Evolutionary conservation across 495 filamentous ascomycete species (phyloP).

Genomic region (Tuber calosporum): DNA sequence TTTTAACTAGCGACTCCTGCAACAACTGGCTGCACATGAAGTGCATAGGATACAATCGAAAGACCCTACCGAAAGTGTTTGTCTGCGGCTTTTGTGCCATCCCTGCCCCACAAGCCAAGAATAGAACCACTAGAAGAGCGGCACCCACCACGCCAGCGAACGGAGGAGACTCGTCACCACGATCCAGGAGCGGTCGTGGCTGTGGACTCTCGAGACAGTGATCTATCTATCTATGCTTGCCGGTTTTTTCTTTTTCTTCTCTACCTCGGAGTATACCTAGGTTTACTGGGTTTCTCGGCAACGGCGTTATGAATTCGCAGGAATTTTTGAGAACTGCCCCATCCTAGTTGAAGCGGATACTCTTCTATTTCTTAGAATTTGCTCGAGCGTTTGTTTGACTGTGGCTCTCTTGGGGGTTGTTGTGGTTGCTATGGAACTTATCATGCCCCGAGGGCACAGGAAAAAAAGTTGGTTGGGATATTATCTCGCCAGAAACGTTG

Average conservation of each 20-base stretch:
- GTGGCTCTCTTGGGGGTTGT: neutral
- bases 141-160: neutral
- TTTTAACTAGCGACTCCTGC: slow-evolving; percentile 33
- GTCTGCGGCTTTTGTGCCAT: slow-evolving; percentile 34
- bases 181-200: neutral
- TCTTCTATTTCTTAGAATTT: neutral
- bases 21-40: slow-evolving; percentile 37
- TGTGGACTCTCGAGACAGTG: neutral
- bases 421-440: neutral
- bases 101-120: slow-evolving; percentile 8
- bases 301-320: neutral
- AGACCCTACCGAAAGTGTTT: slow-evolving; percentile 37
- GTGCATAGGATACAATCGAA: slow-evolving; percentile 35
- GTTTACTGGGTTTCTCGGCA: neutral
- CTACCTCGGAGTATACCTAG: neutral
- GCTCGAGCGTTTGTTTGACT: neutral
- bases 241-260: neutral
- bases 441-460: neutral
- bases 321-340: neutral
- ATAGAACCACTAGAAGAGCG: neutral
- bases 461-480: neutral
- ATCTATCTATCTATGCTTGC: neutral
- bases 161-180: neutral
- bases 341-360: neutral
- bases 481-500: neutral